Evolutionary conservation across 2,329 filamentous ascomycete genomes (phyloP).

Genomic region (Alternaria metachromatica): DNA sequence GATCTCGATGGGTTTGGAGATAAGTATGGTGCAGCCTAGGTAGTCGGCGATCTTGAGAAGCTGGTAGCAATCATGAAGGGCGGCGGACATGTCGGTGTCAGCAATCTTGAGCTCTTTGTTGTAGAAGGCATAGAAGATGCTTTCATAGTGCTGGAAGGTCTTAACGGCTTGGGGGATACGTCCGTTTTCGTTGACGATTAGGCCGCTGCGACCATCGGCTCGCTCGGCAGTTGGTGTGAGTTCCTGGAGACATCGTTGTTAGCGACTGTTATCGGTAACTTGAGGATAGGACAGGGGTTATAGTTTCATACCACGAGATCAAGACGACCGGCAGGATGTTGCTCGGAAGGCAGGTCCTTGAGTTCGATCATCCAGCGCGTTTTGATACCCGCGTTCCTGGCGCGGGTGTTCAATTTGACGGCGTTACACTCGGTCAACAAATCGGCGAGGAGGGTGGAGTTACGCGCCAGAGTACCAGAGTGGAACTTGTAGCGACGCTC

Average conservation of each 20-base stretch:
- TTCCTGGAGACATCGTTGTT: conserved; percentile 29
- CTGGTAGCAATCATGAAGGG: conserved; percentile 51
- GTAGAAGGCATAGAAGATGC: conserved; percentile 57
- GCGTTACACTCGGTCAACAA: conserved; percentile 41
- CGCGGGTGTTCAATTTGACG: conserved; percentile 32
- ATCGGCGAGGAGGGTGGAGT: conserved; percentile 38
- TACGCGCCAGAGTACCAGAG: conserved; percentile 43
- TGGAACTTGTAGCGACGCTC: conserved; percentile 43
- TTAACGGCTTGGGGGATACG: conserved; percentile 32
- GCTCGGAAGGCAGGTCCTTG: conserved; percentile 22
- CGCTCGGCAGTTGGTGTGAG: conserved; percentile 44
- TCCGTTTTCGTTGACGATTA: conserved; percentile 47
- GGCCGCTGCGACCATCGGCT: conserved; percentile 18
- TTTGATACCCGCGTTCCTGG: conserved; percentile 31
- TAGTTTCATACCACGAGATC: conserved; percentile 33
- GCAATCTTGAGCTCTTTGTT: conserved; percentile 51
- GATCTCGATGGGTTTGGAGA: conserved; percentile 56
- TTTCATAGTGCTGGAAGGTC: conserved; percentile 49
- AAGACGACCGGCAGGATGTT: conserved; percentile 32
- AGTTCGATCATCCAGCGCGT: conserved; percentile 46
- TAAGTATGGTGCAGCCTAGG: conserved; percentile 51
- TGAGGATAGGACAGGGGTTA: not conserved
- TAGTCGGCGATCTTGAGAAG: conserved; percentile 57
- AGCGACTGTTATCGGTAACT: not conserved
- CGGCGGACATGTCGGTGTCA: conserved; percentile 46